phyloP scores from a whole-genome alignment of 108 stramenopile genomes.

The Cyclotella baltica region DNA sequence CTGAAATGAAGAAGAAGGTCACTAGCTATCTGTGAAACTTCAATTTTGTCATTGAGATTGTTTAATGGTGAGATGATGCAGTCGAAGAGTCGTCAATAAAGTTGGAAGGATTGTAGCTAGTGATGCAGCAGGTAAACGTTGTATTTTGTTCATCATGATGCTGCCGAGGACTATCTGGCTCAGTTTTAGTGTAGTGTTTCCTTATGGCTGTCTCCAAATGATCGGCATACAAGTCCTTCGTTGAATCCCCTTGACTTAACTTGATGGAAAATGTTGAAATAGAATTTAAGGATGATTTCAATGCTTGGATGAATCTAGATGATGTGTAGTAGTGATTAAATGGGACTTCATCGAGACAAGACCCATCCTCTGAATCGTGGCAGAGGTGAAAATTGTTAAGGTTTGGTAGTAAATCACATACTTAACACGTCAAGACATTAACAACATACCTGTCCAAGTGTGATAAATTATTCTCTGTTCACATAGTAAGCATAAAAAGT shows the following conservation, averaged over 20 bases:
- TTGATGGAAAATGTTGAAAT: conserved; percentile 31
- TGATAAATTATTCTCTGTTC: conserved; percentile 36
- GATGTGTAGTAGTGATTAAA: conserved; percentile 41
- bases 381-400: background rate
- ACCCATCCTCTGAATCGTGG: conserved; percentile 17
- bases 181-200: conserved; percentile 22
- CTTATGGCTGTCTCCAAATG: conserved; percentile 20
- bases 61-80: background rate
- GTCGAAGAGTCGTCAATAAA: conserved; percentile 30
- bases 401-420: too few species aligned
- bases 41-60: conserved; percentile 43
- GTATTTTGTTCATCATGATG: background rate
- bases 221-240: conserved; percentile 34
- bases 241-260: conserved; percentile 16
- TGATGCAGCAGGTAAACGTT: conserved; percentile 24
- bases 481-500: background rate
- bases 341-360: conserved; percentile 30
- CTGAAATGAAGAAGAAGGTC: conserved; percentile 67
- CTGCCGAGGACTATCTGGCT: background rate
- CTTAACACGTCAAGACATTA: too few species aligned
- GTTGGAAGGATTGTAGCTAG: conserved; percentile 45
- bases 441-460: conserved; percentile 30
- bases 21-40: conserved; percentile 62
- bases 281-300: conserved; percentile 20
- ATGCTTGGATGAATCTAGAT: conserved; percentile 37